Base-by-base conservation (phyloP, 176 grass and related monocot genomes). In the Raddia distichophylla region DNA sequence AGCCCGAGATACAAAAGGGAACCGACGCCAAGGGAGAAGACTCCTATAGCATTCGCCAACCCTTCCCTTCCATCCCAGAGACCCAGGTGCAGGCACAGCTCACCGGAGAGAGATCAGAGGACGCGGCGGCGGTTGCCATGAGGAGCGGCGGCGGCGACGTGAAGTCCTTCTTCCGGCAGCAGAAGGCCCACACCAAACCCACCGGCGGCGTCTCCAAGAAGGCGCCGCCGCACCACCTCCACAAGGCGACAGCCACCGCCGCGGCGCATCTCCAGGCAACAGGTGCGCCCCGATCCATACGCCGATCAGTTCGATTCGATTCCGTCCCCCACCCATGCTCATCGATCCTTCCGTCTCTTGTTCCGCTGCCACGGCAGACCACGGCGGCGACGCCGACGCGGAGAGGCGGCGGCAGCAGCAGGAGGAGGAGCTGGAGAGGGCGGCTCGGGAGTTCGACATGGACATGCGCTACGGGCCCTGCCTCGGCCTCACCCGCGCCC, bases 401-500 rank as follows among this genome's bases (percentile, higher is more conserved):
- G 8, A 45, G 32, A 65, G 18, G 7, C 7, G 27, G 34, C 37
- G 14, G 60, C 14, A 66, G 44, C 53, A 42, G 18, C 18, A 20
- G 76, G 22, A 66, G 44, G 60, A 42, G 18, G 59, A 47, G 8
- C 71, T 73, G 85, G 87, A 86, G 86, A 52, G 82, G 72, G 83
- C 60, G 67, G 82, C 53, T 17, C 32, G 89, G 77, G 77, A 82
- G 83, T 94, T 94, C 89, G 92, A 94, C 84, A 60, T 94, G 89
- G 92, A 91, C 86, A 94, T 85, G 86, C 82, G 86, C 67, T 94
- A 91, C 80, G 92, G 92, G 15, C 92, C 92, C 49, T 94, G 92
- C 89, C 73, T 94, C 64, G 92, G 89, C 20, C 73, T 94, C 86
- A 87, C 76, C 67, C 83, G 92, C 47, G 74, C 65, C 69, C 83